These are phyloP conservation scores for Colletotrichum sp. DNA, from an alignment of 2,329 filamentous ascomycete species.

Conservation along the genomic window DNA sequence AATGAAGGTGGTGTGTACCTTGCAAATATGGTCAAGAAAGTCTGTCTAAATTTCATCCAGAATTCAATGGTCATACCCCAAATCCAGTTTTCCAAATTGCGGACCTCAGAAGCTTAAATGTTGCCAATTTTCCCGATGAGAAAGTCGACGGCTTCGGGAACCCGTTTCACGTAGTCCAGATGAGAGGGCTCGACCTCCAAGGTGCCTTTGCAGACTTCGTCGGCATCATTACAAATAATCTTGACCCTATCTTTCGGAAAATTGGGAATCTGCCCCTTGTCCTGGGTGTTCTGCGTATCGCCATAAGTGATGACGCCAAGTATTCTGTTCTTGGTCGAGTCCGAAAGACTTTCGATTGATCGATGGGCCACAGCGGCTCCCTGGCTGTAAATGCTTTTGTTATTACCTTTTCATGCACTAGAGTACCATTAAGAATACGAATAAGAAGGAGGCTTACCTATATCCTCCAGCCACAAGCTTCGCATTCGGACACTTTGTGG, in stretches of 20 bases:
- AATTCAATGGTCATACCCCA: too few relatives aligned
- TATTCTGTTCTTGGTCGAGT: slow-evolving; percentile 21
- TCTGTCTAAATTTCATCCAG: not conserved
- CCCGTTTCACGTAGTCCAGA: slow-evolving; percentile 40
- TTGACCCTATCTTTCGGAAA: slow-evolving; percentile 38
- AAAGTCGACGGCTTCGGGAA: slow-evolving; percentile 34
- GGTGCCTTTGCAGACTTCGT: slow-evolving; percentile 39
- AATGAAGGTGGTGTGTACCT: not conserved
- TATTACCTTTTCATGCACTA: not conserved
- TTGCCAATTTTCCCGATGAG: slow-evolving; percentile 22
- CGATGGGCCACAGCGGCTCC: slow-evolving; percentile 31
- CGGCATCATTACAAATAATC: slow-evolving; percentile 44
- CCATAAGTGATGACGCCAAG: slow-evolving; percentile 27
- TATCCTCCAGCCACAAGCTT: slow-evolving; percentile 42
- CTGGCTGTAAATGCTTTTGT: slow-evolving; percentile 28
- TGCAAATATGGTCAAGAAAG: not conserved
- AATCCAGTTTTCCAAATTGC: too few relatives aligned
- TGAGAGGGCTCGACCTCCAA: slow-evolving; percentile 38
- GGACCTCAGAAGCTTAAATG: not conserved
- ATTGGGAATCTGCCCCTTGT: slow-evolving; percentile 37
- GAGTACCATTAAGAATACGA: not conserved
- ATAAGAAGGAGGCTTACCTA: slow-evolving; percentile 22
- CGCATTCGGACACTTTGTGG: slow-evolving; percentile 37
- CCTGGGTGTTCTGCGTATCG: slow-evolving; percentile 31
- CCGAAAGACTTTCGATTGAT: slow-evolving; percentile 25